These are phyloP conservation scores for Botryotinia globosa DNA, from an alignment of 2,329 filamentous ascomycete genomes.

Conservation along the genomic window DNA sequence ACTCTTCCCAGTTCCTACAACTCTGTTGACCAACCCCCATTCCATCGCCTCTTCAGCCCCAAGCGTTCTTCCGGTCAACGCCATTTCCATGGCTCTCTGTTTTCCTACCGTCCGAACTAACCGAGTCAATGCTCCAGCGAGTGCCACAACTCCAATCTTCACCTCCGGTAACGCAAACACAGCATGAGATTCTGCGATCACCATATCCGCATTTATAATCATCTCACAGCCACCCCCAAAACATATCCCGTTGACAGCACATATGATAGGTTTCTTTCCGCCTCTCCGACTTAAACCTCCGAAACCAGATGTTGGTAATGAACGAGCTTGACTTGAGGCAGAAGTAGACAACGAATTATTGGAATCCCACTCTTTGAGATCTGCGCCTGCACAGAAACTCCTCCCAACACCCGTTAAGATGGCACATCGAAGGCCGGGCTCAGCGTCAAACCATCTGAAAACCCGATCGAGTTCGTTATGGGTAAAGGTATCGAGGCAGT, in stretches of 20 bases:
- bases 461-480: constrained; percentile 45
- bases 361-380: constrained; percentile 56
- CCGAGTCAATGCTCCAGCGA: constrained; percentile 68
- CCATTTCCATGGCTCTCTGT: constrained; percentile 70
- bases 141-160: constrained; percentile 65
- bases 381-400: constrained; percentile 67
- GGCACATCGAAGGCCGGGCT: constrained; percentile 56
- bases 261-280: constrained; percentile 73
- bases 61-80: constrained; percentile 60
- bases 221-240: constrained; percentile 78
- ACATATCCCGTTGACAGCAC: constrained; percentile 72
- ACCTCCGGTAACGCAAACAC: constrained; percentile 70
- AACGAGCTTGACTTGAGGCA: constrained; percentile 7
- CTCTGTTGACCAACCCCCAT: constrained; percentile 70
- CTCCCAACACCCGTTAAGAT: constrained; percentile 61
- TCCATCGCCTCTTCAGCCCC: constrained; percentile 55
- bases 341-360: constrained; percentile 4
- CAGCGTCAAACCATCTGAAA: constrained; percentile 61
- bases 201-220: constrained; percentile 68
- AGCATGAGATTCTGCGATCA: constrained; percentile 58
- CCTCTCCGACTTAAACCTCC: constrained; percentile 63
- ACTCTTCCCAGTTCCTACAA: constrained; percentile 51
- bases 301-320: constrained; percentile 50
- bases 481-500: constrained; percentile 47
- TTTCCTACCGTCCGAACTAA: constrained; percentile 63